These are phyloP conservation scores for Xylaria sp. DNA, from an alignment of 495 filamentous ascomycete species.

Conservation along the genomic window DNA sequence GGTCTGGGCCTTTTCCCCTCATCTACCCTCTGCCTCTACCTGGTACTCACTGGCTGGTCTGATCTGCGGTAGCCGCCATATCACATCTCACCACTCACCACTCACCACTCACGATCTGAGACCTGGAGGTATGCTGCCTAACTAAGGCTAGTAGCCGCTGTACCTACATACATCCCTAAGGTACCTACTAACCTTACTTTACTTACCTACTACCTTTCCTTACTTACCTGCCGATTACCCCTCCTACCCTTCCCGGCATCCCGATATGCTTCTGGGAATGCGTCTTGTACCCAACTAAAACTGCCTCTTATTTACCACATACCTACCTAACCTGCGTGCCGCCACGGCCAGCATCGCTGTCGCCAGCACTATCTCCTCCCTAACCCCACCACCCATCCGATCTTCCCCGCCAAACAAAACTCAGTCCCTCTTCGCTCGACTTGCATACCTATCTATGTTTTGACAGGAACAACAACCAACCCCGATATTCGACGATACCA, in stretches of 20 bases:
- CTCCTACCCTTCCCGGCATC: conserved; percentile 30
- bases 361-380: conserved; percentile 19
- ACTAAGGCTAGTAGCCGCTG: background rate
- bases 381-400: conserved; percentile 22
- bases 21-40: background rate
- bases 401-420: conserved; percentile 28
- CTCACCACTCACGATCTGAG: background rate
- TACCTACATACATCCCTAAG: background rate
- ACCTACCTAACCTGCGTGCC: conserved; percentile 7
- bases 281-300: background rate
- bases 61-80: background rate
- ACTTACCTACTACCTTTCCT: no score
- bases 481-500: background rate
- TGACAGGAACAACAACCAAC: conserved; percentile 12
- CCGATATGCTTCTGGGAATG: conserved; percentile 18
- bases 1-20: conserved; percentile 3
- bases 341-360: conserved; percentile 1
- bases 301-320: background rate
- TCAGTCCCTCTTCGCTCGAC: conserved; percentile 17
- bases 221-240: no score
- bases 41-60: background rate
- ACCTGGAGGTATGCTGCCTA: background rate
- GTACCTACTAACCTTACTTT: no score
- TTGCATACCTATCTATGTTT: conserved; percentile 15
- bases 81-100: background rate